Evolutionary conservation across 2,329 filamentous ascomycete species (phyloP).

Genomic region (Didymella glomerata): DNA sequence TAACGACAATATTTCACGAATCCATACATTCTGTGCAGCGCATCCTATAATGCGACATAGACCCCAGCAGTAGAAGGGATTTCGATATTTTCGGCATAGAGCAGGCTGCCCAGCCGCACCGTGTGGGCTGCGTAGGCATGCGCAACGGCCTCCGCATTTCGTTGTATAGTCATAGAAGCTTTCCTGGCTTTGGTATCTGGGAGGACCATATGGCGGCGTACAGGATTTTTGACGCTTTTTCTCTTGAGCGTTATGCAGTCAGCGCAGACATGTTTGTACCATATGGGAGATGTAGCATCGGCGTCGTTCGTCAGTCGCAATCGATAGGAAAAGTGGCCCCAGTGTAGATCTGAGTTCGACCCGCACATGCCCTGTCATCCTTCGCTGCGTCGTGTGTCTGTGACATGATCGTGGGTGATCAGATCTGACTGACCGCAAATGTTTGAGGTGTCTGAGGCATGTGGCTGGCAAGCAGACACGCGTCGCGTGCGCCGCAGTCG

Average conservation of each 20-base stretch:
- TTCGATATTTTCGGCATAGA: conserved; percentile 29
- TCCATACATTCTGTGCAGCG: conserved; percentile 15
- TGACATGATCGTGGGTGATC: conserved; percentile 4
- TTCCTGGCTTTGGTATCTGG: conserved; percentile 30
- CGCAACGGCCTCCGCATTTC: conserved; percentile 29
- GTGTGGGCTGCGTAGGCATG: conserved; percentile 26
- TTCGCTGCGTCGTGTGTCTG: conserved; percentile 6
- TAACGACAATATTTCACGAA: conserved; percentile 17
- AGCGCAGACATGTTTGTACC: conserved; percentile 41
- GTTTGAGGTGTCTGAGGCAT: background rate
- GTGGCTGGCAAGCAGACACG: conserved; percentile 20
- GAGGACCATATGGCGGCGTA: conserved; percentile 41
- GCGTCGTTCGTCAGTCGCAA: conserved; percentile 32
- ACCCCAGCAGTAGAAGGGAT: conserved; percentile 22
- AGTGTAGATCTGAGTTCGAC: conserved; percentile 31
- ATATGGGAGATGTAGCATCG: conserved; percentile 39
- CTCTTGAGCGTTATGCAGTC: conserved; percentile 36
- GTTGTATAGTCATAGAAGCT: conserved; percentile 44
- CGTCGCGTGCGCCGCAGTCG: conserved; percentile 8
- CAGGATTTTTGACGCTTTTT: conserved; percentile 32
- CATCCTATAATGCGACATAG: conserved; percentile 25
- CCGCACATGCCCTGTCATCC: conserved; percentile 34
- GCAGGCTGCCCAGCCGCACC: conserved; percentile 23
- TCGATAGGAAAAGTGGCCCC: conserved; percentile 40
- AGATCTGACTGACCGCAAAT: too few relatives aligned